Conservation (phyloP, 202 grass and related monocot species). For the Setaria viridis region DNA sequence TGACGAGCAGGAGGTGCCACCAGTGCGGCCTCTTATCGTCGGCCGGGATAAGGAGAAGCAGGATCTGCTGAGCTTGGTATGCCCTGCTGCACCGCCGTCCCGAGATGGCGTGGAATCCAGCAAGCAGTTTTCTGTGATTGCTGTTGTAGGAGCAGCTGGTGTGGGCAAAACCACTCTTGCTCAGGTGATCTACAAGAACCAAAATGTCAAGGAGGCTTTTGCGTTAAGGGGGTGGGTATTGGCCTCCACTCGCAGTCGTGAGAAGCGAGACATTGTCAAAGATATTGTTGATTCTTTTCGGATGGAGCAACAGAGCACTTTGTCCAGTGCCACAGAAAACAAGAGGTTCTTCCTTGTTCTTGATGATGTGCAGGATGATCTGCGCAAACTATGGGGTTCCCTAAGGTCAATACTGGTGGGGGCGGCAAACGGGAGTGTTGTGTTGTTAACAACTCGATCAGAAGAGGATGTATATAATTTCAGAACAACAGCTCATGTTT, state of each 20-base stretch:
- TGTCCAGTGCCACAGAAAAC: neutral
- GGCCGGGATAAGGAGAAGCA: conserved; percentile 37
- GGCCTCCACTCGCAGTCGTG: conserved; percentile 11
- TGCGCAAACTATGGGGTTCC: neutral
- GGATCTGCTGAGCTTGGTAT: conserved; percentile 2
- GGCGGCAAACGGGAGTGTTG: conserved; percentile 37
- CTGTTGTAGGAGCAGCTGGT: conserved; percentile 51
- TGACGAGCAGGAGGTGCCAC: neutral
- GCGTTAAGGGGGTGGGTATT: conserved; percentile 34
- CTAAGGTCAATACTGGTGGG: conserved; percentile 17
- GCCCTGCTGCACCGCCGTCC: neutral
- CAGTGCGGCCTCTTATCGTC: neutral
- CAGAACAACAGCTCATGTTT: conserved; percentile 23
- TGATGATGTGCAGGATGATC: conserved; percentile 47
- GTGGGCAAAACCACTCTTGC: conserved; percentile 61
- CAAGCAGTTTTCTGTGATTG: conserved; percentile 32
- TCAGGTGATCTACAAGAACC: conserved; percentile 46
- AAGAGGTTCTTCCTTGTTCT: conserved; percentile 53
- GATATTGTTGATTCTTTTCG: conserved; percentile 5
- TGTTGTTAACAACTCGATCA: conserved; percentile 48
- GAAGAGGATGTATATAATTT: conserved; percentile 33
- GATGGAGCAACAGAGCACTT: neutral
- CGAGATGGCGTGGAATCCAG: neutral
- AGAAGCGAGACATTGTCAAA: neutral
- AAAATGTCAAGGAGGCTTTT: conserved; percentile 30